A percentile compares a stretch with the other conserved stretches of the same genome.
Evolutionary conservation across 176 grass and related monocot genomes (phyloP).

Genomic region (Triticum turgidum): DNA sequence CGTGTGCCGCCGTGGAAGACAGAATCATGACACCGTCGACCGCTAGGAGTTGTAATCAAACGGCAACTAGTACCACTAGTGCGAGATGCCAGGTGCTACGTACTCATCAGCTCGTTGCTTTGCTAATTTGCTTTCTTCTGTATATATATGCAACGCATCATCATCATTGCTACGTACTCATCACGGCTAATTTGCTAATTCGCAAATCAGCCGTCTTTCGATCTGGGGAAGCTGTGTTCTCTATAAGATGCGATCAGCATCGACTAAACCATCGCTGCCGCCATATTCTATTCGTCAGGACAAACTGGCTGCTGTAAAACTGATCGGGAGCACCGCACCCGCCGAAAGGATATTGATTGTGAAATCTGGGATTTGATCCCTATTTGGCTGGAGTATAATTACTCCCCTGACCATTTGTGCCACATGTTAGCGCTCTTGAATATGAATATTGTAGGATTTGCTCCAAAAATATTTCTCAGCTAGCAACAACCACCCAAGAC

Average conservation of each 20-base stretch:
- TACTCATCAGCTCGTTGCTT: not conserved
- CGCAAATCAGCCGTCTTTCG: not conserved
- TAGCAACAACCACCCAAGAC: too few species aligned
- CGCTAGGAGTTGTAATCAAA: not conserved
- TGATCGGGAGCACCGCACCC: too few species aligned
- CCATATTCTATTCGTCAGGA: not conserved
- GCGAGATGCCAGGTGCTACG: not conserved
- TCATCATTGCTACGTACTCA: too few species aligned
- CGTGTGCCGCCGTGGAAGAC: conserved; percentile 1
- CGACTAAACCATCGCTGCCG: not conserved
- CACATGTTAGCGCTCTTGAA: too few species aligned
- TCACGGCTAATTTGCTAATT: too few species aligned
- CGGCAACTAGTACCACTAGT: not conserved
- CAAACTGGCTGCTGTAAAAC: not conserved
- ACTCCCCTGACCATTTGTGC: too few species aligned
- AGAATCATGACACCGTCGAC: conserved; percentile 15
- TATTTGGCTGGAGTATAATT: too few species aligned
- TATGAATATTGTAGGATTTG: too few species aligned
- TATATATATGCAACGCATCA: too few species aligned
- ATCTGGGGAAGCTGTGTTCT: not conserved
- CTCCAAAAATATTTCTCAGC: too few species aligned
- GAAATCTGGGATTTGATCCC: too few species aligned
- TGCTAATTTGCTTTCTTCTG: not conserved
- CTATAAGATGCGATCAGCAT: not conserved
- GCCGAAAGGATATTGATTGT: too few species aligned